These are phyloP conservation scores for Pseudopithomyces maydicus DNA, from an alignment of 2,329 filamentous ascomycete genomes.

Conservation along the genomic window DNA sequence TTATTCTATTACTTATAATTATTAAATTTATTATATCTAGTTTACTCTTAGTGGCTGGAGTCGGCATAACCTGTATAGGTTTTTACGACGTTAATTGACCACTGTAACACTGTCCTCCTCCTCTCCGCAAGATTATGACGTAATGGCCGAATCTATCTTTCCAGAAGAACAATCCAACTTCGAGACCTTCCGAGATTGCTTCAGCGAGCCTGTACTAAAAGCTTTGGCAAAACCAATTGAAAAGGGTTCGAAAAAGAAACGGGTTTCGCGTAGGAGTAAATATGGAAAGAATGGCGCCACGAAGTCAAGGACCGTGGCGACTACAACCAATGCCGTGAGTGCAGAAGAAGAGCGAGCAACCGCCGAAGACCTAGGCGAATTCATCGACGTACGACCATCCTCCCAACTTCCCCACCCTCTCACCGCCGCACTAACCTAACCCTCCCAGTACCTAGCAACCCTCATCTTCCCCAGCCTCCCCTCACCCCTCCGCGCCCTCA, in stretches of 20 bases:
- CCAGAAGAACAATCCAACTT: slow-evolving; percentile 59
- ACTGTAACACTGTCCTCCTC: neutral
- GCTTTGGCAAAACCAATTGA: slow-evolving; percentile 56
- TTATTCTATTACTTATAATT: too few relatives aligned
- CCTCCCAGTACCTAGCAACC: slow-evolving; percentile 66
- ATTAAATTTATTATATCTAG: too few relatives aligned
- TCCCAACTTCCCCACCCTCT: neutral
- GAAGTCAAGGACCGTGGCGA: slow-evolving; percentile 16
- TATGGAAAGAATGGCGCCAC: slow-evolving; percentile 38
- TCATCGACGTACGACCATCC: slow-evolving; percentile 66
- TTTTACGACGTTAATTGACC: neutral
- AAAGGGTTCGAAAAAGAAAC: slow-evolving; percentile 47
- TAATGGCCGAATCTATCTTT: slow-evolving; percentile 38
- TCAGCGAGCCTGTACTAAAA: slow-evolving; percentile 71
- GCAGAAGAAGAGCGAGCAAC: slow-evolving; percentile 25
- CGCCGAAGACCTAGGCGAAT: slow-evolving; percentile 75
- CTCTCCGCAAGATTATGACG: slow-evolving; percentile 2
- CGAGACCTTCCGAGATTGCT: slow-evolving; percentile 73
- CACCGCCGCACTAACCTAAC: slow-evolving; percentile 11
- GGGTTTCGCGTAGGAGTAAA: slow-evolving; percentile 34
- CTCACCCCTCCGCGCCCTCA: slow-evolving; percentile 62
- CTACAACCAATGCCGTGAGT: slow-evolving; percentile 6
- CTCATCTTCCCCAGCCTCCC: slow-evolving; percentile 73
- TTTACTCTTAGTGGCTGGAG: too few relatives aligned
- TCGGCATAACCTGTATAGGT: neutral